Evolutionary conservation across 768 basidiomycete species (phyloP), one percentile per base, ranked within the genome.

Genomic region (Suillus plorans): DNA sequence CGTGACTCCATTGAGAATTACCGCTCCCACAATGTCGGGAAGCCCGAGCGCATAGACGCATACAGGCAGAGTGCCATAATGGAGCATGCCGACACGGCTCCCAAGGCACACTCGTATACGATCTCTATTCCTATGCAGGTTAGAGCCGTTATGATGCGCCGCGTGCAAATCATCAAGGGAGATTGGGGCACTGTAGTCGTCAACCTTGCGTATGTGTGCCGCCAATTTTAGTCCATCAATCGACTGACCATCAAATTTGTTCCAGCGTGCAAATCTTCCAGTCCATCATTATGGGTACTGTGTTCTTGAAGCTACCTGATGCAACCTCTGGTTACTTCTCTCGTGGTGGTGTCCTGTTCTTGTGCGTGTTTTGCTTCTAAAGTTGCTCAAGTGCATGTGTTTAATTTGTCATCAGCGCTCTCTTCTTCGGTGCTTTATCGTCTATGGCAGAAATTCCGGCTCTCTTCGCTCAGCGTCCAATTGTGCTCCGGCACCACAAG

Each of bases 291-390:
- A 80, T 91, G 68, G 94, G 94, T 42, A 87, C 83, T 9, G 86
- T 89, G 9, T 97, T 86, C 80, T 86, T 88, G 70, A 85, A 89
- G 57, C 83, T 90, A 58, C 91, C 92, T 2, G 70, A 82, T 16
- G 89, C 90, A 0, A 86, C 94, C 7, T 82, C 84, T 49, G 95
- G 95, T 39, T 92, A 89, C 0, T 97, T 97, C 78, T 94, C 94
- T 31, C 86, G 94, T 67, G 93, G 92, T 55, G 83, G 91, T 76
- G 86, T 94, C 37, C 84, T 96, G 61, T 95, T 95, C 73, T 76
- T 82, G 45, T 86, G 86, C 18, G 74, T 92, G 64, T 74, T 95
- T 41, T 36, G 1, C 18, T 4, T 20, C 18, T 2, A 2, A 3
- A 0, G 3, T 5, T 44, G 5, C 9, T 50, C n/a, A n/a, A 56